Percentiles rank a stretch among this genome's conserved stretches.
These are phyloP conservation scores for Raffaelea albimanens DNA, from an alignment of 2,329 filamentous ascomycete genomes.

Conservation along the genomic window DNA sequence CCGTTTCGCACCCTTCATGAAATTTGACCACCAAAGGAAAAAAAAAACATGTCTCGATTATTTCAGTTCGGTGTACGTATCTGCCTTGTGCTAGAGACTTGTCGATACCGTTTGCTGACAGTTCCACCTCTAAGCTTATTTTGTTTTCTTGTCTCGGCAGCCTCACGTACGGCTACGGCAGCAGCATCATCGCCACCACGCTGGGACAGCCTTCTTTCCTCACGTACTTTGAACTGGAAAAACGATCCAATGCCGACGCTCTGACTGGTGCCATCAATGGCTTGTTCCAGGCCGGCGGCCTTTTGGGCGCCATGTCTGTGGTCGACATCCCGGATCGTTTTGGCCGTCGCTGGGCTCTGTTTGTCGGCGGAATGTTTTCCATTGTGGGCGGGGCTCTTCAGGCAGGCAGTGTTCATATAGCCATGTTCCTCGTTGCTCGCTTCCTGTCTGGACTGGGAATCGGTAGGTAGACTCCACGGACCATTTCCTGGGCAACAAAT, in stretches of 20 bases:
- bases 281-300: slow-evolving; percentile 3
- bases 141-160: neutral
- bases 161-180: slow-evolving; percentile 1
- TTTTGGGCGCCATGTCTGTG: slow-evolving; percentile 1
- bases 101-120: too few species aligned
- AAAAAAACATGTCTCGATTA: too few species aligned
- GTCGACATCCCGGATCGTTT: slow-evolving; percentile 8
- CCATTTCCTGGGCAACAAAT: too few species aligned
- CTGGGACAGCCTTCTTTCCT: slow-evolving; percentile 5
- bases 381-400: slow-evolving; percentile 12
- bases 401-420: slow-evolving; percentile 20
- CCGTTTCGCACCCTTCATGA: too few species aligned
- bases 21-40: too few species aligned
- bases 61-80: too few species aligned
- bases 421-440: slow-evolving; percentile 18
- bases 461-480: too few species aligned
- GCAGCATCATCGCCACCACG: slow-evolving; percentile 4
- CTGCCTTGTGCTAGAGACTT: too few species aligned
- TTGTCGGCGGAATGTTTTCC: slow-evolving; percentile 23
- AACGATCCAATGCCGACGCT: neutral
- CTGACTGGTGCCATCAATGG: slow-evolving; percentile 5
- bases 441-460: slow-evolving; percentile 8
- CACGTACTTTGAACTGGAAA: neutral
- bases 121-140: too few species aligned
- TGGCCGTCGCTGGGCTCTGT: slow-evolving; percentile 23